Evolutionary conservation across 805 yeast genomes (phyloP), one percentile per base, ranked within the genome.

Genomic region (Helenozyma rhizophorensis): DNA sequence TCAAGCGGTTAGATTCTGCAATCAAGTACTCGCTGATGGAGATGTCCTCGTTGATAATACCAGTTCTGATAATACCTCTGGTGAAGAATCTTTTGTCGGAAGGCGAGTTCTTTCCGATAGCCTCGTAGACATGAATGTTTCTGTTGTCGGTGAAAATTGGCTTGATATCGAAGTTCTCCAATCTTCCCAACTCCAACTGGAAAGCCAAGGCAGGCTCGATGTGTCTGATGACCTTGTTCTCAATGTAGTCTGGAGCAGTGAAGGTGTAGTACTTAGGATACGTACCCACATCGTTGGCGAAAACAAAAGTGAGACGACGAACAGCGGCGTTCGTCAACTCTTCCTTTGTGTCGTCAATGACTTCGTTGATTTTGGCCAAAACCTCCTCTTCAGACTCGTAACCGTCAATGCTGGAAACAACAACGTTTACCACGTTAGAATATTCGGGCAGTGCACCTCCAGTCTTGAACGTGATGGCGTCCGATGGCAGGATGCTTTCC

Each of bases 191-290:
- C 66, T 93, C 99, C 48, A 93, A 75, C 70, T 93, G 98, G 83
- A 80, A 93, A 32, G 98, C 97, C 52, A 90, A 72, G 25, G 97
- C 96, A 15, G 99, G 99, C 63, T 93, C 97, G 49, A 93, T 88
- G 59, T 93, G 97, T 70, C 99, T 88, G 58, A 93, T 84, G 14
- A 89, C 89, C 63, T 81, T 78, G 67, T 93, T 95, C 67, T 93
- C 99, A 22, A 50, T 53, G 57, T 83, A 93, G 23, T 73, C 72
- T 32, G 95, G 95, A 41, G 90, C 95, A 53, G 84, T 85, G 76
- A 86, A 93, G 23, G 97, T 93, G 70, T 81, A 93, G 70, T 90
- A 93, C 62, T 83, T 85, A 50, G 98, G 98, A 62, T 90, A 89
- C 30, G 83, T 59, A 44, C 97, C 97, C 51, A 78, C 79, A 34